Percentiles rank a stretch among this genome's conserved stretches.
Evolutionary conservation across 306 rosid species (phyloP).

Genomic region (Mimosa pudica): DNA sequence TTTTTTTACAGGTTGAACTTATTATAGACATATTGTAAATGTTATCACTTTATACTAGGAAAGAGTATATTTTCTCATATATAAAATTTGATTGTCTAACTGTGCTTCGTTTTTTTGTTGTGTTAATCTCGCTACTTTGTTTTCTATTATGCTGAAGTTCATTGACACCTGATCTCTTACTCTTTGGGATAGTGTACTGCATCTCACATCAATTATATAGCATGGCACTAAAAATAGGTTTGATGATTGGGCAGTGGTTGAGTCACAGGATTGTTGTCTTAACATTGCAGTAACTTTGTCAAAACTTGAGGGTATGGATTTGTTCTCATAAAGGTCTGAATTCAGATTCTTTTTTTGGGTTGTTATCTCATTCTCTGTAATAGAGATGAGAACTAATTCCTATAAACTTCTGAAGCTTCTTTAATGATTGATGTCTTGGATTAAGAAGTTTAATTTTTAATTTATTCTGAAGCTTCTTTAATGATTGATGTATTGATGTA

Average conservation of each 20-base stretch:
- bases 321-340: conserved; percentile 19
- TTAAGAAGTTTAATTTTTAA: conserved; percentile 46
- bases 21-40: no score
- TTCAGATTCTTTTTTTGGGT: conserved; percentile 13
- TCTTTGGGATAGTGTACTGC: conserved; percentile 1
- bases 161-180: conserved; percentile 8
- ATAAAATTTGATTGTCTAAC: no score
- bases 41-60: no score
- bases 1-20: no score
- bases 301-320: conserved; percentile 13
- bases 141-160: no score
- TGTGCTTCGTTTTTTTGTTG: not conserved
- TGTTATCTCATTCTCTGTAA: not conserved
- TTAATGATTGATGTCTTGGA: conserved; percentile 33
- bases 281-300: conserved; percentile 10
- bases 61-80: no score
- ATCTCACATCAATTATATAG: not conserved
- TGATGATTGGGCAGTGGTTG: conserved; percentile 28
- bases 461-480: not conserved
- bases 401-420: not conserved
- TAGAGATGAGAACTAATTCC: not conserved
- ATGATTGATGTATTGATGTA: conserved; percentile 30
- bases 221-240: not conserved
- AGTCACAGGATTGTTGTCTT: conserved; percentile 23
- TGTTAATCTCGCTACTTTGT: no score